Percentiles rank a stretch among this genome's conserved stretches.
Evolutionary conservation across 371 early-diverging fungal species (phyloP).

Genomic region (Mortierella polycephala): DNA sequence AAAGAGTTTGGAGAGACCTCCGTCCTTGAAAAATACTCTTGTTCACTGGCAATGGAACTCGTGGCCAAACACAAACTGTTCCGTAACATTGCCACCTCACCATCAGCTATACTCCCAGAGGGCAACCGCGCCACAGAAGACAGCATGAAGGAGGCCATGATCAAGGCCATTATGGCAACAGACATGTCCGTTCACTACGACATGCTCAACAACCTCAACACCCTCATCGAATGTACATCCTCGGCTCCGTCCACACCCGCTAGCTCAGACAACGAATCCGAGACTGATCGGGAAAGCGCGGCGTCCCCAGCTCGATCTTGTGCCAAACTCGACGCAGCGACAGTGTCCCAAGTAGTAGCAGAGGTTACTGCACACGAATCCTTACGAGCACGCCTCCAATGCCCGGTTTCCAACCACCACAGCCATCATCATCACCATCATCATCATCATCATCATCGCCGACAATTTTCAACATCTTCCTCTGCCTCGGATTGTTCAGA

Average conservation of each 20-base stretch:
- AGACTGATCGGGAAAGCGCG: slow-evolving; percentile 39
- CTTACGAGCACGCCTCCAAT: too few species aligned
- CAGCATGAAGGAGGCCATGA: slow-evolving; percentile 63
- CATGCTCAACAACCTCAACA: slow-evolving; percentile 73
- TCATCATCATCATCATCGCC: too few species aligned
- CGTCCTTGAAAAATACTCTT: slow-evolving; percentile 88
- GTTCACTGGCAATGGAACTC: slow-evolving; percentile 76
- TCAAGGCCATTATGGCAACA: slow-evolving; percentile 81
- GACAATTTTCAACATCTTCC: slow-evolving; percentile 14
- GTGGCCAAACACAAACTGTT: slow-evolving; percentile 76
- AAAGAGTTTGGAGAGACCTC: slow-evolving; percentile 77
- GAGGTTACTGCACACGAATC: too few species aligned
- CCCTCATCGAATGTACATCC: slow-evolving; percentile 52
- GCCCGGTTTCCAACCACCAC: too few species aligned
- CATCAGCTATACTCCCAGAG: slow-evolving; percentile 39
- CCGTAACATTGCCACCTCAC: slow-evolving; percentile 54
- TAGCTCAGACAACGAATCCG: slow-evolving; percentile 23
- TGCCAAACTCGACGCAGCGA: neutral
- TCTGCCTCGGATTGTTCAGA: slow-evolving; percentile 13
- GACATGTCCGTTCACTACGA: slow-evolving; percentile 93
- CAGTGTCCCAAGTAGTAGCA: too few species aligned
- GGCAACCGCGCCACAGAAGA: slow-evolving; percentile 60
- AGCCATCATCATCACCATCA: too few species aligned
- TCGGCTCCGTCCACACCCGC: slow-evolving; percentile 29
- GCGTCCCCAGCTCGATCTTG: too few species aligned